Evolutionary conservation across 345 rosid species (phyloP), one percentile per base, ranked within the genome.

Genomic region (Conringia planisiliqua): DNA sequence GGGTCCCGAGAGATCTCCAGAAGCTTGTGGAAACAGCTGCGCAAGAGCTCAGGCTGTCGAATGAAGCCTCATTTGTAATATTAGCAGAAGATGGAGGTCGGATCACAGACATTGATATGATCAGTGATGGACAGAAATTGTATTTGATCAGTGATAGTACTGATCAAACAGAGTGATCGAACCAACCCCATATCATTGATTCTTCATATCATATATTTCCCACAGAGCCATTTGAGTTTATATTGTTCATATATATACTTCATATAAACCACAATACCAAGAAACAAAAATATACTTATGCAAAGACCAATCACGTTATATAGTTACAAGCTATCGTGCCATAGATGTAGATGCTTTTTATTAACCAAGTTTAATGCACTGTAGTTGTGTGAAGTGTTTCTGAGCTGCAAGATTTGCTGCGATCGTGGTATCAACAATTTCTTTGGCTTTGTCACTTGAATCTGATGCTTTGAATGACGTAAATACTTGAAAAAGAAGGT

Each of bases 11-110:
- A 7, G 79, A 76, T 38, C 66, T 91, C 2, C 81, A 81, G 59
- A 86, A 84, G 84, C 95, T 94, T n/a, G 70, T 86, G 20, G 58
- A 36, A 77, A 57, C 50, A 4, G 97, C 97, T 26, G 81, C 69
- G 32, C 76, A 81, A 68, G 81, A 87, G 58, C 85, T 94, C 38
- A 50, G 79, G 11, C 14, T 83, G 82, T 73, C 79, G 0, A 74
- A 42, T 29, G 83, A 72, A 70, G 61, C 29, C 54, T 50, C 77
- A 1, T 72, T 50, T 40, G 86, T 82, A 72, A 20, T 91, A 76
- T 68, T 94, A 32, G 78, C 96, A 4, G 88, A 90, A 81, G 91
- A 89, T 13, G 89, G 63, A 70, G 97, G 96, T 71, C 84, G 86
- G 76, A 74, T 94, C 74, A 72, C 84, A 16, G 90, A 90, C 74